These are phyloP conservation scores for Echria macrotheca DNA, from an alignment of 495 filamentous ascomycete genomes.

Conservation along the genomic window DNA sequence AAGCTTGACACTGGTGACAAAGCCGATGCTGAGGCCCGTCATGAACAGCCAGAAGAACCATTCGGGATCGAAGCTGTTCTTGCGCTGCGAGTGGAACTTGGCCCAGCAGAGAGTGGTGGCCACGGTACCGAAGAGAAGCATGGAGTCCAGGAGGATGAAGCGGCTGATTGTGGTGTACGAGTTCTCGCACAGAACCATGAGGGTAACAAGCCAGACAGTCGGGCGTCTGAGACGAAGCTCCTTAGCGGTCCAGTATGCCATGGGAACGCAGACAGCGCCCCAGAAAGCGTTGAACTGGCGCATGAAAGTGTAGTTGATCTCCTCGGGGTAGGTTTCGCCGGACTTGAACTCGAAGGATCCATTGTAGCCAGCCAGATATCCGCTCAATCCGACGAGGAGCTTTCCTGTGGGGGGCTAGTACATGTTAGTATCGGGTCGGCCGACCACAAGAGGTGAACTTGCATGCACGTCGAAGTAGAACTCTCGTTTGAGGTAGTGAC, in stretches of 20 bases:
- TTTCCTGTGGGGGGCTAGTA: slow-evolving; percentile 89
- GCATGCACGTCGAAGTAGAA: slow-evolving; percentile 93
- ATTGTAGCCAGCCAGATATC: slow-evolving; percentile 95
- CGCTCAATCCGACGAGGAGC: slow-evolving; percentile 94
- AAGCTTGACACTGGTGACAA: slow-evolving; percentile 97
- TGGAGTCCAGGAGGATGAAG: slow-evolving; percentile 96
- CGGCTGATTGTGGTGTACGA: slow-evolving; percentile 97
- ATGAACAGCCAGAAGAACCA: slow-evolving; percentile 92
- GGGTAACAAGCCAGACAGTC: slow-evolving; percentile 87
- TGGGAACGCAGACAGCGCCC: slow-evolving; percentile 83
- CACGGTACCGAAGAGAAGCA: slow-evolving; percentile 97
- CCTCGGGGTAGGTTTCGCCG: slow-evolving; percentile 86
- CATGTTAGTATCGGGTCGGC: slow-evolving; percentile 15
- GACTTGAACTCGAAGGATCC: slow-evolving; percentile 99
- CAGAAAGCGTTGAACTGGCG: slow-evolving; percentile 94
- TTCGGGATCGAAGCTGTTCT: slow-evolving; percentile 74
- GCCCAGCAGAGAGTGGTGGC: slow-evolving; percentile 95
- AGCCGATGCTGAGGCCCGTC: slow-evolving; percentile 90
- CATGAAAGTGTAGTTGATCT: slow-evolving; percentile 98
- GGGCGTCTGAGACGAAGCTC: slow-evolving; percentile 80
- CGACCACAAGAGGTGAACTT: slow-evolving; percentile 19
- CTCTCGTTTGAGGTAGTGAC: slow-evolving; percentile 96
- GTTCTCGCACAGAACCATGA: slow-evolving; percentile 98
- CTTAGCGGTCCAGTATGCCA: slow-evolving; percentile 91
- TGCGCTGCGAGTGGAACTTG: slow-evolving; percentile 82